Percentiles rank a stretch among this genome's conserved stretches.
These are phyloP conservation scores for cucumber (Cucumis sativus) DNA, from an alignment of 306 rosid genomes.

Conservation along the genomic window DNA sequence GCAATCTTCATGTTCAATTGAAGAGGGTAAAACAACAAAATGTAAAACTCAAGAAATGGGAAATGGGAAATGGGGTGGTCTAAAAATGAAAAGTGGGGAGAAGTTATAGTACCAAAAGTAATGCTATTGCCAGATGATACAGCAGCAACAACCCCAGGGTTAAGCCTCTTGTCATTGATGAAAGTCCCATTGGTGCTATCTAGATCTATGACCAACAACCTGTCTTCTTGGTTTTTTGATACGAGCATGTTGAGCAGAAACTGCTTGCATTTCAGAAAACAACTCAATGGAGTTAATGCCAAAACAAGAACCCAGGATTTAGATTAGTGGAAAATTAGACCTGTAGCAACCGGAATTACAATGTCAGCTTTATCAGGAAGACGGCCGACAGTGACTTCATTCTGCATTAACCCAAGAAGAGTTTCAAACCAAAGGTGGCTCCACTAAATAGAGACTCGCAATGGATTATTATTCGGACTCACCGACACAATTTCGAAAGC, in stretches of 20 bases:
- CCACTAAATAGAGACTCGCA: background rate
- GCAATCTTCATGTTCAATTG: too few relatives aligned
- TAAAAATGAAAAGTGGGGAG: background rate
- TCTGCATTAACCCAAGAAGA: constrained; percentile 28
- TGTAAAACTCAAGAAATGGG: background rate
- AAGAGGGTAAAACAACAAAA: background rate
- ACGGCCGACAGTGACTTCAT: constrained; percentile 70
- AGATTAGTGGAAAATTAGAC: constrained; percentile 16
- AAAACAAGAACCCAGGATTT: background rate
- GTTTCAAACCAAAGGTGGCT: constrained; percentile 3
- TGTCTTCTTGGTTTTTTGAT: constrained; percentile 52
- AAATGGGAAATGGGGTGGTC: background rate
- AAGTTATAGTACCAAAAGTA: constrained; percentile 44
- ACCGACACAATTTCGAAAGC: constrained; percentile 78
- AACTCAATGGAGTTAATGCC: background rate
- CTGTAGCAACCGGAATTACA: constrained; percentile 88
- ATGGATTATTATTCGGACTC: constrained; percentile 16
- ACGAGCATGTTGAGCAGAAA: constrained; percentile 67
- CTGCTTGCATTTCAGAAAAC: constrained; percentile 16
- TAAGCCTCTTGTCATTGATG: constrained; percentile 52
- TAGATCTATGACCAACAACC: constrained; percentile 63
- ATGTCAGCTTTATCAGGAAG: constrained; percentile 77
- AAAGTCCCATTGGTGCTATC: constrained; percentile 94
- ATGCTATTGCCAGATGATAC: constrained; percentile 47
- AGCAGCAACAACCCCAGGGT: constrained; percentile 51